phyloP scores from a whole-genome alignment of 1,284 basidiomycete genomes.

The Entoloma clypeatum region DNA sequence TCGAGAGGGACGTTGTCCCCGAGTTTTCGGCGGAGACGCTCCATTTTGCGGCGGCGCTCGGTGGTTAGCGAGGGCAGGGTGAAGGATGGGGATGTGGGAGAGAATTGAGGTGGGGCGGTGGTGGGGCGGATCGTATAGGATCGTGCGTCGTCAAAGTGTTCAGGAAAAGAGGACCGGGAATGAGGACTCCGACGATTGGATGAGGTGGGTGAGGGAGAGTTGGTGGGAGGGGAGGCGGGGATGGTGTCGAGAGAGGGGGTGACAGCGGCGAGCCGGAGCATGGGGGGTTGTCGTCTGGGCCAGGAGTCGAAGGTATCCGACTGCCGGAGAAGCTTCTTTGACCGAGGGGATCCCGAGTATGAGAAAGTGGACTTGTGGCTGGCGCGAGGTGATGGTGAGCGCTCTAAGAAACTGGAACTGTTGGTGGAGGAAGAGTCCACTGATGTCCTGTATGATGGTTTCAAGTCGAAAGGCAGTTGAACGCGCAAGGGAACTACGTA shows the following conservation, averaged over 20 bases:
- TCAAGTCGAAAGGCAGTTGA: constrained; percentile 8
- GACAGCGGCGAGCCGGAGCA: constrained; percentile 26
- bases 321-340: constrained; percentile 16
- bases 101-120: constrained; percentile 5
- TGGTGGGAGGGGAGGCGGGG: constrained; percentile 19
- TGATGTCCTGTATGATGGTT: constrained; percentile 15
- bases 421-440: constrained; percentile 28
- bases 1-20: constrained; percentile 56
- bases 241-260: constrained; percentile 23
- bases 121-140: constrained; percentile 12
- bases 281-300: constrained; percentile 18
- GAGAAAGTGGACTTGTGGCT: constrained; percentile 17
- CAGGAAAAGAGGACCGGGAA: constrained; percentile 4
- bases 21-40: constrained; percentile 51
- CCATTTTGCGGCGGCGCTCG: constrained; percentile 53
- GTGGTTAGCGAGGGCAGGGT: constrained; percentile 11
- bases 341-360: constrained; percentile 12
- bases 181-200: constrained; percentile 5
- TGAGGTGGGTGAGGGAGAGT: constrained; percentile 1
- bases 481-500: constrained; percentile 17
- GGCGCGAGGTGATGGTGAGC: too few relatives aligned
- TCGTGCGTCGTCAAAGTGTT: constrained; percentile 7
- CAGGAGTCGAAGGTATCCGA: constrained; percentile 14
- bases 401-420: constrained; percentile 10
- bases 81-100: constrained; percentile 6